A percentile compares a stretch with the other conserved stretches of the same genome.
Conservation (phyloP, 2,329 filamentous ascomycete species). For the Tothia fuscella region DNA sequence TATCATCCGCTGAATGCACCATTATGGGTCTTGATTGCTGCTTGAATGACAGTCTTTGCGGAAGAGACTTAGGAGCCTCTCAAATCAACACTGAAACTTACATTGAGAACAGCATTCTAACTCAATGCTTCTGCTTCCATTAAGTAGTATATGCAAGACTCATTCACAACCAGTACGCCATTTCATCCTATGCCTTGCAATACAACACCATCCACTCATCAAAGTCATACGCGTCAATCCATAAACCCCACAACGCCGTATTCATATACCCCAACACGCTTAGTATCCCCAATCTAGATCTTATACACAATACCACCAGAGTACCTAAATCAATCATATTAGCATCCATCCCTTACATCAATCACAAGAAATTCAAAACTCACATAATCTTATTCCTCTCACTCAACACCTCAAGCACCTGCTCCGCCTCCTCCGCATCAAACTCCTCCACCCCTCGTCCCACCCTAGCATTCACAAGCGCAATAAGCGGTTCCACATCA, state of each 20-base stretch:
- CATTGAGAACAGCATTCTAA: neutral
- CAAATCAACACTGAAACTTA: too few species aligned
- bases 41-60: too few species aligned
- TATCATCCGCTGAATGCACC: too few species aligned
- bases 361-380: conserved; percentile 29
- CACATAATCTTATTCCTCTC: conserved; percentile 86
- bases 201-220: neutral
- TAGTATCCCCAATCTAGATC: conserved; percentile 19
- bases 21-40: too few species aligned
- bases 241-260: neutral
- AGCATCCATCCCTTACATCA: neutral
- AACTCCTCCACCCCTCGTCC: conserved; percentile 50
- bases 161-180: too few species aligned
- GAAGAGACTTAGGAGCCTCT: too few species aligned
- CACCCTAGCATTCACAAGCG: conserved; percentile 65
- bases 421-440: conserved; percentile 56
- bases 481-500: conserved; percentile 59
- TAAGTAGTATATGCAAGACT: too few species aligned
- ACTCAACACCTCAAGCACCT: conserved; percentile 69
- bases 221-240: neutral
- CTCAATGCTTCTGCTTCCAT: neutral
- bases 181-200: too few species aligned
- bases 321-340: conserved; percentile 16
- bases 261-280: neutral
- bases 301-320: conserved; percentile 39